Conservation (phyloP, 2,329 filamentous ascomycete species). For the Colletotrichum zoysiae region DNA sequence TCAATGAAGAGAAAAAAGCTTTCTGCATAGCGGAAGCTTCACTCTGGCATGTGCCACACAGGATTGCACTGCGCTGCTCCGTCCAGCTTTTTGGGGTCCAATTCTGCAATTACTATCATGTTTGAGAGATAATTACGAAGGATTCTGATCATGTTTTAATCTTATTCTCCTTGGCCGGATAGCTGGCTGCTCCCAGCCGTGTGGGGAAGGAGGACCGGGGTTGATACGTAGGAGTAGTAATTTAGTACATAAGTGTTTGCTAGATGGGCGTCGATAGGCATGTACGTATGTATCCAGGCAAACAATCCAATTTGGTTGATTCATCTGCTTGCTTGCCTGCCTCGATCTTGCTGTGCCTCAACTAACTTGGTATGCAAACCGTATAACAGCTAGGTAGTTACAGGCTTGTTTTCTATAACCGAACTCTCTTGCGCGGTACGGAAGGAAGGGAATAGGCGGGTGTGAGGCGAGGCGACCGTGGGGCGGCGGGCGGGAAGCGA, state of each 20-base stretch:
- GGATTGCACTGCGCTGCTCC: too few relatives aligned
- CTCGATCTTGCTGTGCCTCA: background rate
- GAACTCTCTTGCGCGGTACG: slow-evolving; percentile 15
- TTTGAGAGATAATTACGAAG: background rate
- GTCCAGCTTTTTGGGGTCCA: background rate
- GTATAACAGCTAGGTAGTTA: too few relatives aligned
- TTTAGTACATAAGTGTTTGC: background rate
- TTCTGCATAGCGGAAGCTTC: background rate
- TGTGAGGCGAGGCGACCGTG: slow-evolving; percentile 20
- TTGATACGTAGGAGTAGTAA: background rate
- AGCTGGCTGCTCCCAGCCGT: background rate
- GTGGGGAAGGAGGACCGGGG: background rate
- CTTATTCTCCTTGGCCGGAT: background rate
- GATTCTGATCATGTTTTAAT: background rate
- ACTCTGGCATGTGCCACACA: background rate
- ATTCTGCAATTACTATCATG: background rate
- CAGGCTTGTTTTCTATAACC: background rate
- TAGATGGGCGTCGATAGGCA: background rate
- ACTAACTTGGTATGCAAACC: background rate
- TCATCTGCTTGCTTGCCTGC: slow-evolving; percentile 1
- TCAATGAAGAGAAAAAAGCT: background rate
- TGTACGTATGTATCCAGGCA: background rate
- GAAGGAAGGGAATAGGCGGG: slow-evolving; percentile 24
- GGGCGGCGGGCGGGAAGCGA: slow-evolving; percentile 13
- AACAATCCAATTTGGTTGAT: background rate